Base-by-base conservation (phyloP, 2,329 filamentous ascomycete species). In the Colletotrichum simmondsii region DNA sequence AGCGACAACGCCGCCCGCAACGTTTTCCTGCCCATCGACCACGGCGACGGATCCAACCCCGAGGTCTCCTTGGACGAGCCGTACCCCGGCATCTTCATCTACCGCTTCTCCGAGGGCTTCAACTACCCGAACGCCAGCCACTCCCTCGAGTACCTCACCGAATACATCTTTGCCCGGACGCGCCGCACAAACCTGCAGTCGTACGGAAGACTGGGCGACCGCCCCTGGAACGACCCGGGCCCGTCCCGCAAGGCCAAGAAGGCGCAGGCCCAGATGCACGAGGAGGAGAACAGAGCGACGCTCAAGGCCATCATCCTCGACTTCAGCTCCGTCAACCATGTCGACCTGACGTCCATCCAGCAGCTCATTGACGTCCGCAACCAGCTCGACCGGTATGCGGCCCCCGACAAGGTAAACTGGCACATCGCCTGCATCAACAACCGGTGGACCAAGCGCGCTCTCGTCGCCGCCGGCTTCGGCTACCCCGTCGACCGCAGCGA, bases 351-450 rank as follows among this genome's bases (percentile, higher is more conserved):
- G 0, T 97, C 95, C 0, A 90, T 98, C 2, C 97, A 98, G 83
- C 92, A 95, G 77, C 87, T 98, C 52, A 97, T 98, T 78, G 97
- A 98, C 78, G 93, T 98, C 1, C 94, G 96, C 78, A 97, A 98
- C 81, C 95, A 98, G 80, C 91, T 98, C 30, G 96, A 98, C 81
- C 88, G 91, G 24, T 97, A 98, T 80, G 90, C 95, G 1, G 83
- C 92, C 0, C 96, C 96, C 0, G 91, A 95, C 24, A 87, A 88
- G 2, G 95, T 98, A 5, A 95, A 98, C 81, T 98, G 96, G 95
- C 97, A 98, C 83, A 92, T 98, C 75, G 94, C 95, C n/a, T 93
- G 92, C 83, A 93, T 98, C 85, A 95, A 92, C 84, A 98, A 97
- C 86, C 90, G 94, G 70, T 98, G 96, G 96, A 96, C 95, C 28